A percentile compares a stretch with the other conserved stretches of the same genome.
These are phyloP conservation scores for Fusarium mangiferae DNA, from an alignment of 2,329 filamentous ascomycete species.

Conservation along the genomic window DNA sequence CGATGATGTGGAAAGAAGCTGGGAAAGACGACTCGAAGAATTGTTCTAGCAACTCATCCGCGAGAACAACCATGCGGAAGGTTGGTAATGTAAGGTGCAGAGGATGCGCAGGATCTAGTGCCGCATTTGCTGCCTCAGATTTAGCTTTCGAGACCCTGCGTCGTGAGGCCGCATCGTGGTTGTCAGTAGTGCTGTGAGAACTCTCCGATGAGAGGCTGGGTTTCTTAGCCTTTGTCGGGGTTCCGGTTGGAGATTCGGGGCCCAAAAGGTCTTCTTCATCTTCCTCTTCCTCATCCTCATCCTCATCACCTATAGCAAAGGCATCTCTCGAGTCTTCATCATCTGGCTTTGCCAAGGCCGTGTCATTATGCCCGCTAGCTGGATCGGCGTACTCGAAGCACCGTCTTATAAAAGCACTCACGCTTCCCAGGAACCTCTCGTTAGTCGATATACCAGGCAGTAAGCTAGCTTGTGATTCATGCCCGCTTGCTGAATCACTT, in stretches of 20 bases:
- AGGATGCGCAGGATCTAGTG: conserved; percentile 91
- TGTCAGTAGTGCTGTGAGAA: conserved; percentile 29
- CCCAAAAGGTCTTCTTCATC: conserved; percentile 71
- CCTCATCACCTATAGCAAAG: conserved; percentile 82
- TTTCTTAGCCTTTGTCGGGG: conserved; percentile 56
- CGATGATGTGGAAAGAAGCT: conserved; percentile 87
- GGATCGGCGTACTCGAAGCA: conserved; percentile 99
- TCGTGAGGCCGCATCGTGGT: conserved; percentile 36
- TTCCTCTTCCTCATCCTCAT: conserved; percentile 80
- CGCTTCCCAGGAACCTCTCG: conserved; percentile 89
- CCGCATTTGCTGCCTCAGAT: conserved; percentile 84
- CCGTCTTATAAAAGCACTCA: conserved; percentile 93
- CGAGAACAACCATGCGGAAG: conserved; percentile 98
- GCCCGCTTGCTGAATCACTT: conserved; percentile 46
- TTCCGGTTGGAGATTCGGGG: conserved; percentile 60
- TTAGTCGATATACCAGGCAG: conserved; percentile 72
- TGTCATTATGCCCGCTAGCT: conserved; percentile 66
- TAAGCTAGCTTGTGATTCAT: conserved; percentile 52
- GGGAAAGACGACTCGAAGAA: conserved; percentile 98
- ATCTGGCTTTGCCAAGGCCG: conserved; percentile 34
- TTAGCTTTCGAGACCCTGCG: conserved; percentile 69
- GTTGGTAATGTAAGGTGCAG: conserved; percentile 96
- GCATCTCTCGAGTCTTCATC: conserved; percentile 54
- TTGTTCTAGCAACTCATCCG: conserved; percentile 93
- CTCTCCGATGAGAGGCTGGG: conserved; percentile 54